Evolutionary conservation across 1,139 yeast species (phyloP).

Genomic region (Saccharomyces hybrid): DNA sequence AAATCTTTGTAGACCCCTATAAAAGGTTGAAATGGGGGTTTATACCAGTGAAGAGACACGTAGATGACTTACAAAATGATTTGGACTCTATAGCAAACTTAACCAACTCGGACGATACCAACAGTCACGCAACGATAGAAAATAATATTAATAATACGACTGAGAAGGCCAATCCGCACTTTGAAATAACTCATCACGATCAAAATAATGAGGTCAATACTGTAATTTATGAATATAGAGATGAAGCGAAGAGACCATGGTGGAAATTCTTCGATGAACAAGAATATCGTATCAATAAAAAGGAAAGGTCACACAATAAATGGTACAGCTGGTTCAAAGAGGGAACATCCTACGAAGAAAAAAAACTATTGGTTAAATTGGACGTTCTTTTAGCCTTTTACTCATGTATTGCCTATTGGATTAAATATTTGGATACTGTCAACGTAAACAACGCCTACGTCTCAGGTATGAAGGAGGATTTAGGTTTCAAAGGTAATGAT

Average conservation of each 20-base stretch:
- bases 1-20: conserved; percentile 28
- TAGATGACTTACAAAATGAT: conserved; percentile 34
- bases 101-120: conserved; percentile 10
- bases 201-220: conserved; percentile 3
- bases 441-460: conserved; percentile 54
- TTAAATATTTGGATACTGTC: conserved; percentile 52
- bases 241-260: conserved; percentile 57
- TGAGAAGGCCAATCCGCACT: not conserved
- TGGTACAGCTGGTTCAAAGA: conserved; percentile 64
- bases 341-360: conserved; percentile 45
- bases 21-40: conserved; percentile 44
- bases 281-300: conserved; percentile 44
- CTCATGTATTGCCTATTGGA: conserved; percentile 58
- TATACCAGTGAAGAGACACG: conserved; percentile 40
- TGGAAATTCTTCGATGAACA: conserved; percentile 56
- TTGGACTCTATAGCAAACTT: conserved; percentile 10
- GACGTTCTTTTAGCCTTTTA: conserved; percentile 52
- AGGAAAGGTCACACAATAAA: conserved; percentile 36
- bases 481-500: conserved; percentile 51
- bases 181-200: not conserved
- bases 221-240: conserved; percentile 41
- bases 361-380: conserved; percentile 45
- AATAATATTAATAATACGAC: not conserved
- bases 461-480: conserved; percentile 37
- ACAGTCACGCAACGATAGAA: conserved; percentile 2